Evolutionary conservation across 805 yeast species (phyloP).

Genomic region (Kluyveromyces dobzhanskii): DNA sequence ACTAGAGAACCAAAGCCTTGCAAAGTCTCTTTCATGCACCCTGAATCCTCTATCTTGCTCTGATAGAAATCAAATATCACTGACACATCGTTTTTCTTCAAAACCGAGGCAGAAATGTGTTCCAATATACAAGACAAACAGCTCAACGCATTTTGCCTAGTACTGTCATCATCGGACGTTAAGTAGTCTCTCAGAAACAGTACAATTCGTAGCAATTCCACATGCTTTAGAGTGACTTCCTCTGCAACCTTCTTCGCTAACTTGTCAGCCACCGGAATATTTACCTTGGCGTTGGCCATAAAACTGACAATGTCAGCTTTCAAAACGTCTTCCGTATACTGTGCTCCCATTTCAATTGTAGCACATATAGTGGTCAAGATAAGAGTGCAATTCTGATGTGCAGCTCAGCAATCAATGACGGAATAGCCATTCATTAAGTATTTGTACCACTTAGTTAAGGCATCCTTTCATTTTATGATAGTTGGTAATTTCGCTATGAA

Average conservation of each 20-base stretch:
- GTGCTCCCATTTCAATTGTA: slow-evolving; percentile 5
- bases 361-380: too few species aligned
- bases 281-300: slow-evolving; percentile 34
- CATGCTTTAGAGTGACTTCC: slow-evolving; percentile 16
- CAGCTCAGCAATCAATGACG: too few species aligned
- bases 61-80: slow-evolving; percentile 44
- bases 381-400: too few species aligned
- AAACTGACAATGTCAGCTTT: slow-evolving; percentile 19
- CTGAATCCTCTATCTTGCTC: slow-evolving; percentile 60
- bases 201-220: slow-evolving; percentile 44
- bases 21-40: slow-evolving; percentile 43
- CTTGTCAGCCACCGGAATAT: slow-evolving; percentile 25
- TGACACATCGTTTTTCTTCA: slow-evolving; percentile 33
- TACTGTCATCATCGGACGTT: slow-evolving; percentile 47
- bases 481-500: too few species aligned
- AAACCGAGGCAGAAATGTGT: slow-evolving; percentile 20
- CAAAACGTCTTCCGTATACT: slow-evolving; percentile 5
- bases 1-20: slow-evolving; percentile 46
- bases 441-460: too few species aligned
- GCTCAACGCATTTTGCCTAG: slow-evolving; percentile 41
- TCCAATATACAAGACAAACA: slow-evolving; percentile 36
- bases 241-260: slow-evolving; percentile 26
- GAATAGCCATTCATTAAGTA: too few species aligned
- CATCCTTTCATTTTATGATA: too few species aligned
- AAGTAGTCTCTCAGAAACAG: slow-evolving; percentile 51